phyloP scores from a whole-genome alignment of 495 filamentous ascomycete genomes.

The Acidiella bohemica region DNA sequence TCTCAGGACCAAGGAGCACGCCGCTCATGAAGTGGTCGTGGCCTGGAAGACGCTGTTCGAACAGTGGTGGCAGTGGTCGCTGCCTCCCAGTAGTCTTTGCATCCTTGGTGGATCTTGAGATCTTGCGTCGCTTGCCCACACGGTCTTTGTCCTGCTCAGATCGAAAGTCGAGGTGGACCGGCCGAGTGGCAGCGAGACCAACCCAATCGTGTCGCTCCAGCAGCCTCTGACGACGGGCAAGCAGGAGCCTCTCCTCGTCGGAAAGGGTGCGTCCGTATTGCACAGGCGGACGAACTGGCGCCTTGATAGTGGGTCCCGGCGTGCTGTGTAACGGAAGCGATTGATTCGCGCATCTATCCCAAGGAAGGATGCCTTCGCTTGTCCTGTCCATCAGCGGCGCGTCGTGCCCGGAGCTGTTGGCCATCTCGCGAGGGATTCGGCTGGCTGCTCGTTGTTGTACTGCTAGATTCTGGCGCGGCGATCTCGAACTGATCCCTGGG shows the following conservation, averaged over 20 bases:
- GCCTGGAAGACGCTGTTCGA: conserved; percentile 2
- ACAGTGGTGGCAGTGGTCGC: neutral
- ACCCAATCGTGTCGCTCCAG: conserved; percentile 26
- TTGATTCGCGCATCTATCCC: neutral
- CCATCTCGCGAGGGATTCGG: no score
- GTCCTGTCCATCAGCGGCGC: neutral
- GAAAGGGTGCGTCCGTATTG: neutral
- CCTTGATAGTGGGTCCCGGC: neutral
- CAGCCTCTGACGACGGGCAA: conserved; percentile 21
- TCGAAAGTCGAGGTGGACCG: conserved; percentile 19
- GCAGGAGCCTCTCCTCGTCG: conserved; percentile 13
- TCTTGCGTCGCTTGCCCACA: conserved; percentile 28
- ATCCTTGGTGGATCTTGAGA: conserved; percentile 4
- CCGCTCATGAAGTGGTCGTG: conserved; percentile 16
- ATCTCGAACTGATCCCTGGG: neutral
- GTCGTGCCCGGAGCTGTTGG: neutral
- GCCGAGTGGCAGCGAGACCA: conserved; percentile 19
- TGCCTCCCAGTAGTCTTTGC: neutral
- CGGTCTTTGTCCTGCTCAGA: conserved; percentile 18
- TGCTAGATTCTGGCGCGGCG: neutral
- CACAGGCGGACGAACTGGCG: neutral
- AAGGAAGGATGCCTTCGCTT: neutral
- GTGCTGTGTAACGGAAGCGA: neutral
- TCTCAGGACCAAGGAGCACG: conserved; percentile 8
- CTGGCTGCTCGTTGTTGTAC: no score